Evolutionary conservation across 768 basidiomycete species (phyloP).

Genomic region (Trametes cubensis): DNA sequence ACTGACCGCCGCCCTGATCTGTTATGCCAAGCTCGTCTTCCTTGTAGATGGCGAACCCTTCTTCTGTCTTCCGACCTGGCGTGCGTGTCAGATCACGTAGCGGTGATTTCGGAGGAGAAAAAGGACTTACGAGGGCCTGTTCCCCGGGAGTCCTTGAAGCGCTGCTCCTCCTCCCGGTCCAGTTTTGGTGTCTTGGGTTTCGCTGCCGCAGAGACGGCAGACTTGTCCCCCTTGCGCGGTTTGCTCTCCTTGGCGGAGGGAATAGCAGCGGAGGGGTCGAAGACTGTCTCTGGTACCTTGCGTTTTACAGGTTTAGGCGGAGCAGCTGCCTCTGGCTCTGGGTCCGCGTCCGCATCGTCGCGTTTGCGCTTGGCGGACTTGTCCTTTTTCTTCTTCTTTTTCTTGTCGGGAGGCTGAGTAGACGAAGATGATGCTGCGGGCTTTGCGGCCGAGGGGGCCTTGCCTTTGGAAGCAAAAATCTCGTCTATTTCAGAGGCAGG

Average conservation of each 20-base stretch:
- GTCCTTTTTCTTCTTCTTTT: conserved; percentile 53
- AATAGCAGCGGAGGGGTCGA: conserved; percentile 57
- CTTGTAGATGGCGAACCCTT: conserved; percentile 79
- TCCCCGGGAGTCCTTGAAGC: conserved; percentile 78
- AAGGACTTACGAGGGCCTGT: conserved; percentile 61
- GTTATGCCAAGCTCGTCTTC: conserved; percentile 80
- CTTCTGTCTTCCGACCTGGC: conserved; percentile 75
- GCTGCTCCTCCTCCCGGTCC: conserved; percentile 43
- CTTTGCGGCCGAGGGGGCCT: conserved; percentile 12
- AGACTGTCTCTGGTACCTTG: conserved; percentile 57
- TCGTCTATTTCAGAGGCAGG: conserved; percentile 81
- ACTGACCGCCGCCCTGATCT: conserved; percentile 71
- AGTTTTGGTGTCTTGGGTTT: conserved; percentile 33
- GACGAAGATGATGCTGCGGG: conserved; percentile 32
- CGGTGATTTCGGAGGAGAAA: neutral
- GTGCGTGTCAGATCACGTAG: conserved; percentile 21
- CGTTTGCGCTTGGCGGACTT: conserved; percentile 34
- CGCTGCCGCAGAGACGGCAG: conserved; percentile 5
- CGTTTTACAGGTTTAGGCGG: conserved; percentile 33
- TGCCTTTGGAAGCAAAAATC: conserved; percentile 62
- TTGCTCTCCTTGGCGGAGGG: conserved; percentile 40
- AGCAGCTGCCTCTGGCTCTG: conserved; percentile 14
- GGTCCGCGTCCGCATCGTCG: conserved; percentile 7
- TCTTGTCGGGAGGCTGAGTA: conserved; percentile 25
- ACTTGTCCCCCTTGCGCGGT: conserved; percentile 35